phyloP scores from a whole-genome alignment of 1,284 basidiomycete genomes.

The Microbotryum saponariae region DNA sequence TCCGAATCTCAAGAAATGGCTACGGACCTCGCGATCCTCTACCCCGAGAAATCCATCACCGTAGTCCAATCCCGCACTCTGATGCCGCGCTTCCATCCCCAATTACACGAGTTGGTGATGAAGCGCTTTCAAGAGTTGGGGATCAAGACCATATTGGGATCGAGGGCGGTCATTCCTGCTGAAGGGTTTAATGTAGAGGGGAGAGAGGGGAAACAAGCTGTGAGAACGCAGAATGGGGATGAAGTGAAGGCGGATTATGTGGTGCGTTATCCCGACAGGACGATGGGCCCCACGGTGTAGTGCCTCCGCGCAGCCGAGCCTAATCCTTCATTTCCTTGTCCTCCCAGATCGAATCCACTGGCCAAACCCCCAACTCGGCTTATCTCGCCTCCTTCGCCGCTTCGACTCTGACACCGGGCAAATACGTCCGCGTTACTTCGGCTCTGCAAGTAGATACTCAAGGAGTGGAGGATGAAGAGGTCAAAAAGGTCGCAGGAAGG shows the following conservation, averaged over 20 bases:
- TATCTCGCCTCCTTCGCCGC: constrained; percentile 50
- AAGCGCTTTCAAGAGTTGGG: constrained; percentile 40
- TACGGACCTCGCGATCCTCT: constrained; percentile 56
- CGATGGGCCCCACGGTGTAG: not conserved
- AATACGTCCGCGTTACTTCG: constrained; percentile 23
- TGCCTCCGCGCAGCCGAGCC: not conserved
- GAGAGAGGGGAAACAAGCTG: constrained; percentile 11
- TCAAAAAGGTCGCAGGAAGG: constrained; percentile 45
- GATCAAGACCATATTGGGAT: constrained; percentile 39
- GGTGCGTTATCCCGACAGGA: constrained; percentile 41
- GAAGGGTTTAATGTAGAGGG: constrained; percentile 34
- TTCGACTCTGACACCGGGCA: constrained; percentile 13
- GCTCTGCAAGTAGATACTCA: constrained; percentile 18
- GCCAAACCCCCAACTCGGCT: constrained; percentile 60
- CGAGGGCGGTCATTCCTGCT: constrained; percentile 40
- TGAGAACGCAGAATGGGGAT: constrained; percentile 46
- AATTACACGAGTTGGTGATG: constrained; percentile 48
- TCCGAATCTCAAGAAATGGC: constrained; percentile 47
- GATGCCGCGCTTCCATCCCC: constrained; percentile 54
- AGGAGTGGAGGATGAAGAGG: constrained; percentile 44
- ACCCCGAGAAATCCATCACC: constrained; percentile 55
- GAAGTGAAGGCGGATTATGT: constrained; percentile 57
- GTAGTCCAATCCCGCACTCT: constrained; percentile 59
- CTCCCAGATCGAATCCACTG: constrained; percentile 60
- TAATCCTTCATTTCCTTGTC: not conserved